Evolutionary conservation across 345 rosid genomes (phyloP).

Genomic region (Pistacia integerrima): DNA sequence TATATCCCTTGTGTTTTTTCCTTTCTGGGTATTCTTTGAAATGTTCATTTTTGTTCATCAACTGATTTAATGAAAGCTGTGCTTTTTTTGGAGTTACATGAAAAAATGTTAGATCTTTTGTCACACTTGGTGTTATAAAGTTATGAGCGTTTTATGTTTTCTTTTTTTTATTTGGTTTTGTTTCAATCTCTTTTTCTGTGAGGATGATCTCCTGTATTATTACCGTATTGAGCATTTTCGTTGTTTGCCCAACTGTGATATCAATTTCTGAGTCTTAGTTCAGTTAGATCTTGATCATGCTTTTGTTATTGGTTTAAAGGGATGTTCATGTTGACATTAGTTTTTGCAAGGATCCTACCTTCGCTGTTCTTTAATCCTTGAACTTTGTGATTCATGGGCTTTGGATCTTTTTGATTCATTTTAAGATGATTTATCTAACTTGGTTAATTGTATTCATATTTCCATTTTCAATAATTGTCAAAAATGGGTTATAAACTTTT

Average conservation of each 20-base stretch:
- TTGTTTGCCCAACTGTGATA: neutral
- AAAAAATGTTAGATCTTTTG: conserved; percentile 27
- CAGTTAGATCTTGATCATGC: conserved; percentile 10
- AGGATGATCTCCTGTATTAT: neutral
- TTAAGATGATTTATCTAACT: neutral
- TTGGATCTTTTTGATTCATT: neutral
- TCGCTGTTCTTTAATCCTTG: neutral
- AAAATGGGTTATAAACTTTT: conserved; percentile 5
- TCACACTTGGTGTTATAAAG: neutral
- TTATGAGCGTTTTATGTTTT: neutral
- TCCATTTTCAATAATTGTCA: neutral
- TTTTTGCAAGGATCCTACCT: neutral
- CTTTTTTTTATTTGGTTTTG: conserved; percentile 1
- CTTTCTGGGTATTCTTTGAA: conserved; percentile 19
- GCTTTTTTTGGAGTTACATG: neutral
- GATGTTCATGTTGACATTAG: neutral
- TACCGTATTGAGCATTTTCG: conserved; percentile 6
- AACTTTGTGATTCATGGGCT: neutral
- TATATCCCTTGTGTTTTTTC: neutral
- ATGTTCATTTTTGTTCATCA: conserved; percentile 1
- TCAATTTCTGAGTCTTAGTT: neutral
- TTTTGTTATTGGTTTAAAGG: neutral
- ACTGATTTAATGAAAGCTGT: neutral
- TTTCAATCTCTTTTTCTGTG: neutral
- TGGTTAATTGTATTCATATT: neutral